Base-by-base conservation (phyloP, 306 rosid genomes). In the Medicago arabica region DNA sequence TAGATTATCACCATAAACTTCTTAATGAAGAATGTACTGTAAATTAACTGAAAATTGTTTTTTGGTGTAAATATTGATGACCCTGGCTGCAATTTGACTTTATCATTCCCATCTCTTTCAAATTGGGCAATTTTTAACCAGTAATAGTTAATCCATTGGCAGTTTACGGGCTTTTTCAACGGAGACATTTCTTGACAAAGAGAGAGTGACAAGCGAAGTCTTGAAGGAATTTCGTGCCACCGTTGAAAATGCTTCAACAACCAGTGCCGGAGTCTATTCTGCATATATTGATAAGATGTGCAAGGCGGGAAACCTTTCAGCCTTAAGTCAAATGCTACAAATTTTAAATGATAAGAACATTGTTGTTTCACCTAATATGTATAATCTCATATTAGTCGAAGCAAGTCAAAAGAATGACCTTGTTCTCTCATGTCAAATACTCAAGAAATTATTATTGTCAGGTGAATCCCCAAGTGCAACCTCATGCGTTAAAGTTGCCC, bases 371-470 rank as follows among this genome's bases (percentile, higher is more conserved):
- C 83, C 78, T 4, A 44, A 75, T 46, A 50, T 83, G 17, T 83
- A 72, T 81, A 81, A 85, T 67, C 67, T 73, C 65, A 18, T 93
- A 44, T 76, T 93, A 81, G 79, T 44, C 47, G 85, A 82, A 65
- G 93, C 95, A 4, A 77, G 88, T 80, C 82, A 87, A 71, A 90
- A 78, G 72, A 84, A 77, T 65, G 88, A 88, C 76, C 68, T 81
- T 79, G 67, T 49, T 67, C 84, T 88, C 75, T 72, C 85, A 44
- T 84, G 83, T 67, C 84, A 81, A 83, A 81, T 85, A 78, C 80
- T 93, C 85, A 82, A 85, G 83, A 85, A 81, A 57, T 81, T 87
- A 61, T 41, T 91, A 17, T 36, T 68, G 21, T 81, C 87, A 12
- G 53, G 16, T 43, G 76, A 75, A 82, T 73, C 85, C 14, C 69